Evolutionary conservation across 2,329 filamentous ascomycete genomes (phyloP), one percentile per base, ranked within the genome.

Genomic region (Phialophora expanda): DNA sequence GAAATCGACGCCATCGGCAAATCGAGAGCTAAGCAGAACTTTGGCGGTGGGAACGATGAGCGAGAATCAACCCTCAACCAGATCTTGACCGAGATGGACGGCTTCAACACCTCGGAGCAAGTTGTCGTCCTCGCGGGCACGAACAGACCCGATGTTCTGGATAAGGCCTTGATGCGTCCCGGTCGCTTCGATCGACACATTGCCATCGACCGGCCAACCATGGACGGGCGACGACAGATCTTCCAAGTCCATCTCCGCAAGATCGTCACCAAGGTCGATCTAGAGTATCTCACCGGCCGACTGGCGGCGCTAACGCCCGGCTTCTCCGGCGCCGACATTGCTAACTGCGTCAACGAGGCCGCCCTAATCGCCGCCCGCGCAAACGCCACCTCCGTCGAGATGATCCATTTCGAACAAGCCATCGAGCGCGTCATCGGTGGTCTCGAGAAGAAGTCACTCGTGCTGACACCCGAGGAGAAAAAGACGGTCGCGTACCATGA

Each of bases 11-110:
- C 95, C 65, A 97, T 99, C 74, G 95, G 95, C 73, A 92, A 93
- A 76, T 91, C 94, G 62, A 88, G 95, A 80, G 85, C 89, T 24
- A 96, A 97, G 76, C 87, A 89, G 41, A 90, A 89, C 70, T 92
- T 92, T 65, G 90, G 90, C 46, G 93, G 94, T 70, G 95, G 95
- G 68, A 98, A 98, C 75, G 95, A 99, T 76, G 95, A 99, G 81
- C 90, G 95, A 68, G 95, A 99, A 81, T 92, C 91, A 56, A 99
- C 95, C 0, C 88, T 99, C 30, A 99, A 99, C 55, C 95, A 99
- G 81, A 98, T 99, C 68, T 83, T 99, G 61, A 99, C 95, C 0
- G 95, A 99, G 78, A 99, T 99, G 95, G 95, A 99, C 77, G 95
- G 94, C 65, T 98, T 98, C 87, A 97, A 97, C 80, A 98, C 94